Evolutionary conservation across 345 rosid species (phyloP).

Genomic region (Boechera divaricarpa): DNA sequence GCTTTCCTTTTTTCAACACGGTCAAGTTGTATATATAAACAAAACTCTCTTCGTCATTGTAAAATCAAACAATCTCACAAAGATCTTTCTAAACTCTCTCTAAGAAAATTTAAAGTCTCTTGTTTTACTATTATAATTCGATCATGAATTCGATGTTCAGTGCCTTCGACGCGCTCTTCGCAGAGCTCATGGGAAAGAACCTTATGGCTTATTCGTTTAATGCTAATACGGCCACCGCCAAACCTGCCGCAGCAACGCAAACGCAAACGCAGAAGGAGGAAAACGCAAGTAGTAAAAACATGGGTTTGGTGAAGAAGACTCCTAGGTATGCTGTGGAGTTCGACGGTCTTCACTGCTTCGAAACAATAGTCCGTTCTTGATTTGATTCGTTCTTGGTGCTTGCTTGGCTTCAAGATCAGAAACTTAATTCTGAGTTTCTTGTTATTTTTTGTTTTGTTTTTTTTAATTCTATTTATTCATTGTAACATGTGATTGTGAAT

Average conservation of each 20-base stretch:
- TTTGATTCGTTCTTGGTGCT: constrained; percentile 23
- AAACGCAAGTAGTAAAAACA: constrained; percentile 31
- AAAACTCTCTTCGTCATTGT: not conserved
- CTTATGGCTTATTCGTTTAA: constrained; percentile 41
- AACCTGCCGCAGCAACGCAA: constrained; percentile 30
- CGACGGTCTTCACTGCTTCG: constrained; percentile 76
- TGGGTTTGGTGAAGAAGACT: constrained; percentile 31
- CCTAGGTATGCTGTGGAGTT: constrained; percentile 64
- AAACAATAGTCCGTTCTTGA: constrained; percentile 57
- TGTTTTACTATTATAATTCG: not conserved
- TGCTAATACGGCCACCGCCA: not conserved
- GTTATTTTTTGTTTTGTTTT: not conserved
- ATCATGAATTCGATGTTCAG: constrained; percentile 83
- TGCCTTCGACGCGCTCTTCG: constrained; percentile 65
- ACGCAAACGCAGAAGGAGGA: constrained; percentile 39
- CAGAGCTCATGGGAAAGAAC: constrained; percentile 60
- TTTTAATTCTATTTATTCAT: constrained; percentile 31
- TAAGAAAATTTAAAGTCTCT: not conserved
- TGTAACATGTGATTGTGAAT: constrained; percentile 30
- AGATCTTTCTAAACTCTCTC: not conserved
- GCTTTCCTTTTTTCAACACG: constrained; percentile 35
- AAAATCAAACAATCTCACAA: constrained; percentile 2
- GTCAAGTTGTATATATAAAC: constrained; percentile 23
- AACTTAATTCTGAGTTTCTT: not conserved
- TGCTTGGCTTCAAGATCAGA: constrained; percentile 22